phyloP scores from a whole-genome alignment of 2,329 filamentous ascomycete genomes.

The Xylaria sp. region DNA sequence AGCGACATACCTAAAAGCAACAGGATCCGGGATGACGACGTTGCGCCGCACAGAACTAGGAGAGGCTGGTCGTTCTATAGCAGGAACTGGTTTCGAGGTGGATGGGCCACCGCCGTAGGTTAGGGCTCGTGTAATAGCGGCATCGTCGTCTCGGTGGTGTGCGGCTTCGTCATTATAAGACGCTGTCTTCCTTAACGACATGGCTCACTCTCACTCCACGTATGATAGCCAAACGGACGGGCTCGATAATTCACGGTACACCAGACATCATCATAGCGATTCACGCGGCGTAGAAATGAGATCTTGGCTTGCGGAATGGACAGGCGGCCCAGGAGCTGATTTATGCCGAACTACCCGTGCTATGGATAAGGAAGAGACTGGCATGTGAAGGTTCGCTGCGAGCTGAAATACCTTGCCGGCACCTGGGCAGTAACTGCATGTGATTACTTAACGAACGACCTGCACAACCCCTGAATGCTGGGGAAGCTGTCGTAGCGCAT shows the following conservation, averaged over 20 bases:
- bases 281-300: neutral
- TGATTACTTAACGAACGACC: neutral
- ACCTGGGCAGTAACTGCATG: constrained; percentile 1
- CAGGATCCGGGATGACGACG: constrained; percentile 67
- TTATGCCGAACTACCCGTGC: constrained; percentile 14
- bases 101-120: constrained; percentile 45
- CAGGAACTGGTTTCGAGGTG: constrained; percentile 32
- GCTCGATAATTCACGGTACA: constrained; percentile 41
- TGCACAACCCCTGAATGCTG: constrained; percentile 29
- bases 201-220: constrained; percentile 45
- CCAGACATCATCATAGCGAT: constrained; percentile 38
- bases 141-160: constrained; percentile 52
- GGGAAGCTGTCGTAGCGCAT: constrained; percentile 13
- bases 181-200: constrained; percentile 48
- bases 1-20: constrained; percentile 61
- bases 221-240: constrained; percentile 38
- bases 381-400: constrained; percentile 37
- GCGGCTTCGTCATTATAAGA: constrained; percentile 46
- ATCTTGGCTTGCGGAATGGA: neutral
- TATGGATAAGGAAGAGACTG: constrained; percentile 12
- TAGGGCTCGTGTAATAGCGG: constrained; percentile 48
- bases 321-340: neutral
- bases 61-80: constrained; percentile 39
- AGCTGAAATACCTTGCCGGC: constrained; percentile 1
- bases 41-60: constrained; percentile 52